Evolutionary conservation across 2,329 filamentous ascomycete genomes (phyloP), one percentile per base, ranked within the genome.

Genomic region (Tolypocladium sp.): DNA sequence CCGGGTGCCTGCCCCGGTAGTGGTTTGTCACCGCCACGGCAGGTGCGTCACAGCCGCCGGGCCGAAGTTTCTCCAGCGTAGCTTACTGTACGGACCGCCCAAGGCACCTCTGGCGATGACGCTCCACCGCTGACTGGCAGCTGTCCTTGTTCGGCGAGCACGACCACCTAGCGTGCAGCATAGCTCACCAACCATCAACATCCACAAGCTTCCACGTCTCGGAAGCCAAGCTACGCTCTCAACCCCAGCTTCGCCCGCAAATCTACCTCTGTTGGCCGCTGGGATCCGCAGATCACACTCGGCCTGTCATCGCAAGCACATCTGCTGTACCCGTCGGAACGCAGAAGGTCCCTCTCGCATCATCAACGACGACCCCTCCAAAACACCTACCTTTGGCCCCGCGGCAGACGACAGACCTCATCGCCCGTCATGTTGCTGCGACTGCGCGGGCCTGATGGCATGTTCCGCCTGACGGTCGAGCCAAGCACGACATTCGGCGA

Each of bases 361-460:
- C 25, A 37, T 38, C 56, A 17, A 42, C 51, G 41, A 15, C 46
- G 53, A 55, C 44, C 55, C 46, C 27, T 55, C 58, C 49, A 33
- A 42, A 25, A 57, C 25, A 17, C 17, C 17, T 27, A 57, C 35
- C 2, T 20, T 22, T 17, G 37, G 44, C 15, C 30, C 30, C 30
- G 30, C 38, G 20, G 41, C 38, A 35, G 53, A 49, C 27, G 37
- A 44, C 49, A 42, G 25, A n/a, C 44, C 41, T 51, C 12, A 20
- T 56, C 59, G 59, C 53, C 70, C 70, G 76, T 70, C 64, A 96
- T 96, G 86, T 82, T 96, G 69, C 80, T 97, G 59, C 86, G 92
- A 73, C 90, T 96, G 66, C 88, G 92, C 68, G 92, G 92, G 71
- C 91, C 90, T 64, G 92, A 97, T 77, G 94, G 94, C 77, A 94